Percentiles rank a stretch among this genome's conserved stretches.
Evolutionary conservation across 176 grass and related monocot species (phyloP).

Genomic region (Avena atlantica): DNA sequence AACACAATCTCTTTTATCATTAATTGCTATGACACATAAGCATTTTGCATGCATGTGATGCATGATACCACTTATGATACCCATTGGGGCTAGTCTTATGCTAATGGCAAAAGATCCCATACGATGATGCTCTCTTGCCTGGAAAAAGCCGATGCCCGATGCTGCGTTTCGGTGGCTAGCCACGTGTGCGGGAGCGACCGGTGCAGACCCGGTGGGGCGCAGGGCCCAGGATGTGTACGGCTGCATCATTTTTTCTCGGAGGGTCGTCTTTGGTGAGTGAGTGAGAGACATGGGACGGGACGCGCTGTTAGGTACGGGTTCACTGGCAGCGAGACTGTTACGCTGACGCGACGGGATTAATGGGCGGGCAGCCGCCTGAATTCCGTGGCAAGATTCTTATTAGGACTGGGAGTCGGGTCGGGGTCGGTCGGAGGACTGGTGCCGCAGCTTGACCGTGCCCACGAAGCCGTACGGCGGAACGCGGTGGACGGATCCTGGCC

Average conservation of each 20-base stretch:
- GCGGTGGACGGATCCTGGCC: neutral
- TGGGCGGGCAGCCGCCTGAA: neutral
- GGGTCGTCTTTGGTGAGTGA: conserved; percentile 4
- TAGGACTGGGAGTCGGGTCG: neutral
- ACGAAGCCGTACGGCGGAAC: neutral
- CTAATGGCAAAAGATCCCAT: neutral
- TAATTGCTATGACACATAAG: too few species aligned
- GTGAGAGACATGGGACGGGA: neutral
- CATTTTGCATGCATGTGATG: too few species aligned
- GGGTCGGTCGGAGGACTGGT: neutral
- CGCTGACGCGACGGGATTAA: neutral
- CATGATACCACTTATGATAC: too few species aligned
- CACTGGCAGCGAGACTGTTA: neutral
- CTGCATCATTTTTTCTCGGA: too few species aligned
- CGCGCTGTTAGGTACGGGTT: neutral
- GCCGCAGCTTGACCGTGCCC: neutral
- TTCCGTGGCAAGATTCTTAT: neutral
- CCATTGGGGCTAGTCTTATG: too few species aligned
- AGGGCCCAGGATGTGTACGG: neutral
- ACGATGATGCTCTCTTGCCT: neutral
- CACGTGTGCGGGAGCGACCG: conserved; percentile 34
- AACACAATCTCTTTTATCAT: too few species aligned
- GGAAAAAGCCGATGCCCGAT: conserved; percentile 18
- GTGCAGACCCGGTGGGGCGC: neutral
- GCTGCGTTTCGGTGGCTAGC: neutral